These are phyloP conservation scores for Xylariaceae sp. DNA, from an alignment of 2,329 filamentous ascomycete genomes.

Conservation along the genomic window DNA sequence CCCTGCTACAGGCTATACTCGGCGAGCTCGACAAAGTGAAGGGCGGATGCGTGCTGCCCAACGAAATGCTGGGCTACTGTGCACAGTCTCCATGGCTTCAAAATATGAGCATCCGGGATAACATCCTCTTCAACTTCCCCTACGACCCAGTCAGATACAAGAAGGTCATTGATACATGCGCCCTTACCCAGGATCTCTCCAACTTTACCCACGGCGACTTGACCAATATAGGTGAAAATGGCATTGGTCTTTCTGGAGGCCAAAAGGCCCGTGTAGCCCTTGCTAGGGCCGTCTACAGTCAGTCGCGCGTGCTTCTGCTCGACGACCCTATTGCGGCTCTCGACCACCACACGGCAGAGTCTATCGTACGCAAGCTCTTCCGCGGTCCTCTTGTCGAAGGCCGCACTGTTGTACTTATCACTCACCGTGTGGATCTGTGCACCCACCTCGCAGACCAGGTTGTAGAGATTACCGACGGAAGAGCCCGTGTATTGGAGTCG, in stretches of 20 bases:
- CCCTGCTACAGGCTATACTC: constrained; percentile 49
- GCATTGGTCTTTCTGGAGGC: constrained; percentile 55
- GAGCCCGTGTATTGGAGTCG: constrained; percentile 40
- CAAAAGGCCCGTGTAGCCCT: constrained; percentile 56
- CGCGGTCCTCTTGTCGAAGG: constrained; percentile 51
- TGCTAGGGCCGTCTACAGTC: constrained; percentile 55
- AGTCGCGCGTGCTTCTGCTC: constrained; percentile 47
- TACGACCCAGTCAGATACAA: constrained; percentile 50
- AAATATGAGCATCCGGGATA: constrained; percentile 57
- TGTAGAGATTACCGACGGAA: constrained; percentile 59
- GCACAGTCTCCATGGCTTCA: constrained; percentile 59
- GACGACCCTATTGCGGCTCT: constrained; percentile 58
- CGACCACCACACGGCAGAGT: constrained; percentile 54
- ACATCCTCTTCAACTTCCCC: constrained; percentile 54
- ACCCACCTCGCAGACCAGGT: constrained; percentile 65
- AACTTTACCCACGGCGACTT: constrained; percentile 50
- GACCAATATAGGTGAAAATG: constrained; percentile 54
- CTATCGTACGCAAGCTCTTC: constrained; percentile 54
- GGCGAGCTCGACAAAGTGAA: constrained; percentile 61
- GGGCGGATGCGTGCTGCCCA: constrained; percentile 37
- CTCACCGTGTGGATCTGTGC: constrained; percentile 72
- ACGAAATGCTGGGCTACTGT: constrained; percentile 46
- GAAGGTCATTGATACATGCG: constrained; percentile 53
- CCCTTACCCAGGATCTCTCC: constrained; percentile 46
- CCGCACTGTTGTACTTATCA: constrained; percentile 71